These are phyloP conservation scores for Nelumbo lutea DNA, from an alignment of 164 flowering plant genomes.

Conservation along the genomic window DNA sequence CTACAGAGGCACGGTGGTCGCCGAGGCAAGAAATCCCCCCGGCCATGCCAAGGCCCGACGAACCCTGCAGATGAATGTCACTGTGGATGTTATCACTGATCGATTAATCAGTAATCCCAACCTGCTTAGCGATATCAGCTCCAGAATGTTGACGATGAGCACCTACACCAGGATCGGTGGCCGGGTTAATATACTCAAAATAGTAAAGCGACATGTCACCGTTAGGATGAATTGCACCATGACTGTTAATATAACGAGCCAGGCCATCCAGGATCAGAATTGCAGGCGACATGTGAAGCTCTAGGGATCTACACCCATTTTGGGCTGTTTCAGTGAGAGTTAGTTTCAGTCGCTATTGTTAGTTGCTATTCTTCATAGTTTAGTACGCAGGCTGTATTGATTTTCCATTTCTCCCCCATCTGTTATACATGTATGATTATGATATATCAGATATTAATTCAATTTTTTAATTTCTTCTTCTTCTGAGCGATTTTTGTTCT, in stretches of 20 bases:
- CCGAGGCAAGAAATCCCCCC: conserved; percentile 43
- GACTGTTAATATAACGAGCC: conserved; percentile 28
- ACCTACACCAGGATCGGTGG: conserved; percentile 45
- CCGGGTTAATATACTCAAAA: conserved; percentile 32
- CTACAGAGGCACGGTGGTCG: conserved; percentile 37
- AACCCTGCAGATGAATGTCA: conserved; percentile 44
- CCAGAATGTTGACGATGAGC: conserved; percentile 30
- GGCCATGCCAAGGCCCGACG: conserved; percentile 43
- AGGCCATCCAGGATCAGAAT: conserved; percentile 33
- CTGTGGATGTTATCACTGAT: conserved; percentile 36
- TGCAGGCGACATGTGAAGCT: conserved; percentile 44
- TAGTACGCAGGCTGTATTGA: not conserved
- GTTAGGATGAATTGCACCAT: conserved; percentile 52
- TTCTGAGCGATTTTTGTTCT: no score
- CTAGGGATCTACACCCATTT: not conserved
- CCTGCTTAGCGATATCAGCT: conserved; percentile 22
- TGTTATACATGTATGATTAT: no score
- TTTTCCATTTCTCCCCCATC: no score
- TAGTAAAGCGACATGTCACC: conserved; percentile 34
- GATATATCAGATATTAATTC: no score
- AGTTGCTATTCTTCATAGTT: no score
- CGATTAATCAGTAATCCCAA: conserved; percentile 20
- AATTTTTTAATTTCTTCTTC: no score
- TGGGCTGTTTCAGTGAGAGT: no score
- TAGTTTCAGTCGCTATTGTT: no score